phyloP scores from a whole-genome alignment of 2,329 filamentous ascomycete genomes.

The Thelonectria rubi region DNA sequence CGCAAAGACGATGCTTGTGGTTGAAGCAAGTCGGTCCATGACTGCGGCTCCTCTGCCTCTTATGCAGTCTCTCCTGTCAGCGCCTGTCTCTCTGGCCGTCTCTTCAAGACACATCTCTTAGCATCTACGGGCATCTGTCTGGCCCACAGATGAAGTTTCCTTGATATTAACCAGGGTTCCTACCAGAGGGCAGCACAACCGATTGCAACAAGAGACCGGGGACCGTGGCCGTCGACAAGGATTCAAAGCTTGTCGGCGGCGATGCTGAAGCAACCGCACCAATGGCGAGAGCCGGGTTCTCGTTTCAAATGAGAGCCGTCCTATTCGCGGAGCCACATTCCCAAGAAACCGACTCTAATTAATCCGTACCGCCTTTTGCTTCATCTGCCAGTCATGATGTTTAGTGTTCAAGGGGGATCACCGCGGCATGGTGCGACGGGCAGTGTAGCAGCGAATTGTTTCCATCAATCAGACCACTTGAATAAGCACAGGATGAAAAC shows the following conservation, averaged over 20 bases:
- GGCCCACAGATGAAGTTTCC: not conserved
- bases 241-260: not conserved
- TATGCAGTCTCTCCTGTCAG: constrained; percentile 16
- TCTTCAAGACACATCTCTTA: not conserved
- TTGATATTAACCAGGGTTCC: not conserved
- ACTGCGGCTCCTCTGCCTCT: not conserved
- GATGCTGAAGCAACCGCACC: not conserved
- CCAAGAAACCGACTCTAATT: not conserved
- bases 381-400: not conserved
- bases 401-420: not conserved
- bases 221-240: not conserved
- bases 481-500: not conserved
- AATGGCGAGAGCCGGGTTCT: not conserved
- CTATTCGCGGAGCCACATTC: not conserved
- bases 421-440: not conserved
- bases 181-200: not conserved
- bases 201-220: not conserved
- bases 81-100: too few relatives aligned
- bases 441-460: not conserved
- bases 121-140: not conserved
- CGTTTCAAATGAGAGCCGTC: not conserved
- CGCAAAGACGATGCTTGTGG: constrained; percentile 23
- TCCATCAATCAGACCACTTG: not conserved
- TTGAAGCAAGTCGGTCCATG: not conserved
- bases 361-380: not conserved